phyloP scores from a whole-genome alignment of 257 asterid species.

The Solanum clarkiae region DNA sequence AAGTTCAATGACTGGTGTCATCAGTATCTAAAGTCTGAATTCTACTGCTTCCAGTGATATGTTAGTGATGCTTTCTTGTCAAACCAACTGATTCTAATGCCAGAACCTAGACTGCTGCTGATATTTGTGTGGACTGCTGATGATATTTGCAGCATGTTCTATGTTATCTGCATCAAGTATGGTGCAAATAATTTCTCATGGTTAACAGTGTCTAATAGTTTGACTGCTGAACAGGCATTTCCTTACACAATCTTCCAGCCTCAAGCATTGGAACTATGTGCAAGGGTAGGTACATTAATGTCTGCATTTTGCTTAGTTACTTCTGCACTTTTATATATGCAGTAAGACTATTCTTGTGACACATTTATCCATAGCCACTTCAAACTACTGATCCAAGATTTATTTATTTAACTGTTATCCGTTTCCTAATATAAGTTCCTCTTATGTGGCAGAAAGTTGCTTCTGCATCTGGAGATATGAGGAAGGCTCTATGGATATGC shows the following conservation, averaged over 20 bases:
- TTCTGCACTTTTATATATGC: constrained; percentile 4
- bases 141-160: background rate
- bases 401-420: background rate
- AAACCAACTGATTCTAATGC: background rate
- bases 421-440: background rate
- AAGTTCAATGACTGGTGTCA: background rate
- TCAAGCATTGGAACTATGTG: constrained; percentile 92
- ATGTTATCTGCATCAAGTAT: background rate
- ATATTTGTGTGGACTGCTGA: background rate
- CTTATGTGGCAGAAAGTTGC: constrained; percentile 58
- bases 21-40: background rate
- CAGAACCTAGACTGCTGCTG: background rate
- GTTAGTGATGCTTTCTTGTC: background rate
- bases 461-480: constrained; percentile 94
- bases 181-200: background rate
- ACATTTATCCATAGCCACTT: background rate
- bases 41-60: background rate
- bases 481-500: constrained; percentile 91
- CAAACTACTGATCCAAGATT: background rate
- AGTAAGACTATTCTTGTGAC: background rate
- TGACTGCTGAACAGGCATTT: constrained; percentile 46
- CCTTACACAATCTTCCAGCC: constrained; percentile 73
- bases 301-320: constrained; percentile 1
- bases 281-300: constrained; percentile 48
- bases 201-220: background rate